Evolutionary conservation across 768 basidiomycete genomes (phyloP).

Genomic region (Leucocoprinus birnbaumii): DNA sequence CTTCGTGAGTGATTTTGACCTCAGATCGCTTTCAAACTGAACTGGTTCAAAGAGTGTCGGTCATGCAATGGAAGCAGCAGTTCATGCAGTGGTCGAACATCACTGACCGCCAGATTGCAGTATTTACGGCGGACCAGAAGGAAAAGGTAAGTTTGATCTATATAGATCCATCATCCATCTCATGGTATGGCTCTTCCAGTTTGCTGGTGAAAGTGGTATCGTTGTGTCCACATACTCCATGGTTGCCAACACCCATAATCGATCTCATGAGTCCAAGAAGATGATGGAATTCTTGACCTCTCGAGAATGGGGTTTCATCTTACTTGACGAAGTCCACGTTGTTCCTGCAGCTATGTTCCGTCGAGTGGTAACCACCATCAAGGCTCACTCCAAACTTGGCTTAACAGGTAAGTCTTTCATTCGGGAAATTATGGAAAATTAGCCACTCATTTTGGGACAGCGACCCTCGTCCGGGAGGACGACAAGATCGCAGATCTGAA

Average conservation of each 20-base stretch:
- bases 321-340: conserved; percentile 98
- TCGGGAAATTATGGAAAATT: conserved; percentile 1
- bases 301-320: conserved; percentile 98
- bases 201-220: conserved; percentile 95
- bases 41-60: conserved; percentile 60
- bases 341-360: conserved; percentile 99
- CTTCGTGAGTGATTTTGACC: conserved; percentile 64
- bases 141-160: conserved; percentile 65
- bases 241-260: conserved; percentile 98
- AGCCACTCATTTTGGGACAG: conserved; percentile 34
- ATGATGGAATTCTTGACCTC: conserved; percentile 99
- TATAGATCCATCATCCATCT: neutral
- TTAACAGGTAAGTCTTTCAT: conserved; percentile 67
- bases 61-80: conserved; percentile 99
- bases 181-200: conserved; percentile 44
- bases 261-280: conserved; percentile 98
- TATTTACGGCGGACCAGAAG: conserved; percentile 97
- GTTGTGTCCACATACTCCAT: conserved; percentile 99
- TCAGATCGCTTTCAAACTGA: conserved; percentile 8
- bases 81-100: conserved; percentile 99
- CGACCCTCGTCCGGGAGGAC: conserved; percentile 97
- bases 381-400: conserved; percentile 97
- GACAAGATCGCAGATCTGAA: conserved; percentile 98
- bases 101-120: conserved; percentile 92
- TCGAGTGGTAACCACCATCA: conserved; percentile 95